Percentiles rank a stretch among this genome's conserved stretches.
These are phyloP conservation scores for Pyrus communis DNA, from an alignment of 306 rosid species.

Conservation along the genomic window DNA sequence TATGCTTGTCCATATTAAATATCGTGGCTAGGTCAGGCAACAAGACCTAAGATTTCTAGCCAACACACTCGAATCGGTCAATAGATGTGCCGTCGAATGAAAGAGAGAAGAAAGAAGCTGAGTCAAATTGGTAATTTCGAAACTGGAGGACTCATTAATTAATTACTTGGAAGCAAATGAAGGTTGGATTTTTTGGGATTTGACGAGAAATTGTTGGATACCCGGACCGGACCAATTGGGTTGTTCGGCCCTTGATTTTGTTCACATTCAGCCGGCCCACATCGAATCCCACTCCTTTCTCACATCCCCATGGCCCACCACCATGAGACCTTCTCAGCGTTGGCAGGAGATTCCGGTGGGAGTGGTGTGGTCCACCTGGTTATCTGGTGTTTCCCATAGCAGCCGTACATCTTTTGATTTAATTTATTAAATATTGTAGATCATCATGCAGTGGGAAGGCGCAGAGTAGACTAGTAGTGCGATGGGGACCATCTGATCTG, in stretches of 20 bases:
- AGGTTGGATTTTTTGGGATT: neutral
- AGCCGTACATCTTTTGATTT: neutral
- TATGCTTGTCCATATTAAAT: no score
- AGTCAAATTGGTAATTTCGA: neutral
- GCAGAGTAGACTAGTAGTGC: no score
- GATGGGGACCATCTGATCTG: neutral
- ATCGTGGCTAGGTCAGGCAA: no score
- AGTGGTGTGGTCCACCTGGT: neutral
- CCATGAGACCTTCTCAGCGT: neutral
- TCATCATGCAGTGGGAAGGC: neutral
- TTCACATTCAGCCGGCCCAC: no score
- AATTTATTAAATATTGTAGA: neutral
- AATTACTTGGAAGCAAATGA: neutral
- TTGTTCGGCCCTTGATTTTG: no score
- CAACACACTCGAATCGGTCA: no score
- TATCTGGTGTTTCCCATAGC: slow-evolving; percentile 1
- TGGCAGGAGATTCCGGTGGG: neutral
- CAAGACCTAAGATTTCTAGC: no score
- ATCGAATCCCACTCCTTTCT: no score
- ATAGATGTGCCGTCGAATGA: neutral
- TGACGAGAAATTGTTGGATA: no score
- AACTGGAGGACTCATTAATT: neutral
- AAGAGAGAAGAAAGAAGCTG: neutral
- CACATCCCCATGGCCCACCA: no score
- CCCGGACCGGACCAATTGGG: no score